Base-by-base conservation (phyloP, 73 alveolate genomes). In the Blepharisma japonicum region DNA sequence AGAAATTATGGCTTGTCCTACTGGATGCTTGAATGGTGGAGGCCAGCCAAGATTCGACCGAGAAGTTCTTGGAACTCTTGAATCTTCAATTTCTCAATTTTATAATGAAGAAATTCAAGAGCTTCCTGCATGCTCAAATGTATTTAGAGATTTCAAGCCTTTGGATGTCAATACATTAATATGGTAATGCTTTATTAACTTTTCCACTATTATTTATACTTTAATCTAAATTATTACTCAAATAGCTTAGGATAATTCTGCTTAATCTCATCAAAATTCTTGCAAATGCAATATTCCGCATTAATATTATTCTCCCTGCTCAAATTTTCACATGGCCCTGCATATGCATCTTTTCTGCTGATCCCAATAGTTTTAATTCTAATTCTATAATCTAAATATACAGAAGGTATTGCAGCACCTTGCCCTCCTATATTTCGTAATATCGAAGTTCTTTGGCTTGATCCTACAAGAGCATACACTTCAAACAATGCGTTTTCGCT, bases 1-100 rank as follows among this genome's bases (percentile, higher is more conserved):
- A 27, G 99, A 96, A 86, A 87, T 96, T 46, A 96, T 94, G 98
- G 98, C 99, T 2, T 96, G 99, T 71, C 99, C 99, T 6, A 92
- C 95, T 11, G 99, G 99, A 49, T 96, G 99, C 78, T 83, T 96
- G 11, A 96, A 96, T 89, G 99, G 99, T 68, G 99, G 98, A 5
- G 99, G 98, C 45, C 90, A 96, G 79, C 84, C 94, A 25, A 90
- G 81, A 81, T 79, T 88, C 11, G 50, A 38, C 56, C 80, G 55
- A 55, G 80, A 39, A 21, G 42, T 14, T 14, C 21, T 32, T 21
- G 38, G 11, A 14, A 39, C 0, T 20, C 74, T 61, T 61, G 74
- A 61, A 25, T 61, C 74, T 14, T 14, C 46, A 25, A 61, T 39
- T 61, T 14, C 47, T 20, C 18, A 61, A 2, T 61, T 14, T 61